A percentile compares a stretch with the other conserved stretches of the same genome.
Conservation (phyloP, 495 filamentous ascomycete species). For the Penicillium egyptiacum region DNA sequence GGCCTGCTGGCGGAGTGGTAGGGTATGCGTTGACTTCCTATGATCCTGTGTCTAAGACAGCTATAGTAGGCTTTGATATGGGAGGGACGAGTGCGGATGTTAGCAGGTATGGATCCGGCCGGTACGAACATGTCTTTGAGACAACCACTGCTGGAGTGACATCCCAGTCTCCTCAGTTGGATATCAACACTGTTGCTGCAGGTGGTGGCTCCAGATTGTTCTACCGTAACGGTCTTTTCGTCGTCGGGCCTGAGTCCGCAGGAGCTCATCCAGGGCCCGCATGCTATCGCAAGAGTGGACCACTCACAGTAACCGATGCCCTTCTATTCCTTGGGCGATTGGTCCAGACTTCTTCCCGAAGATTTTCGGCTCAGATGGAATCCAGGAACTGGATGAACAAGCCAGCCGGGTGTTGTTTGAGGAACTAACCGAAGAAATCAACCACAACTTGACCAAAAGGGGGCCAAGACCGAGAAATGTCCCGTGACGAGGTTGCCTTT, state of each 20-base stretch:
- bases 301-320: slow-evolving; percentile 87
- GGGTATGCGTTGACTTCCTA: slow-evolving; percentile 89
- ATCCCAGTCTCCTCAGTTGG: slow-evolving; percentile 87
- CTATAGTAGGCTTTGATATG: slow-evolving; percentile 96
- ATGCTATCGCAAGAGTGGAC: slow-evolving; percentile 89
- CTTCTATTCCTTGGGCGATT: slow-evolving; percentile 83
- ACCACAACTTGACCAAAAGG: slow-evolving; percentile 44
- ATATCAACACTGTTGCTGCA: slow-evolving; percentile 96
- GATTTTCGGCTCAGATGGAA: slow-evolving; percentile 85
- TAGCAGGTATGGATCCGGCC: slow-evolving; percentile 66
- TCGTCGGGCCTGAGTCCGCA: slow-evolving; percentile 89
- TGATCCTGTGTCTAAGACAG: slow-evolving; percentile 73
- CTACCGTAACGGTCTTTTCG: slow-evolving; percentile 82
- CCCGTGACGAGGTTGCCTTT: slow-evolving; percentile 78
- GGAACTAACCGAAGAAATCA: slow-evolving; percentile 71
- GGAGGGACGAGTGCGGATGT: slow-evolving; percentile 90
- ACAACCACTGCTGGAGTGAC: slow-evolving; percentile 92
- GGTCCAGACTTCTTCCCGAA: slow-evolving; percentile 89
- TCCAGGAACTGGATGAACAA: slow-evolving; percentile 72
- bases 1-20: slow-evolving; percentile 67
- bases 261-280: slow-evolving; percentile 87
- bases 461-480: slow-evolving; percentile 64
- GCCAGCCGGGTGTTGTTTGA: slow-evolving; percentile 69
- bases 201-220: slow-evolving; percentile 84
- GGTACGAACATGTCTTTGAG: slow-evolving; percentile 93